Conservation (phyloP, 148 eudicot species). For the Pouteria glomerata region DNA sequence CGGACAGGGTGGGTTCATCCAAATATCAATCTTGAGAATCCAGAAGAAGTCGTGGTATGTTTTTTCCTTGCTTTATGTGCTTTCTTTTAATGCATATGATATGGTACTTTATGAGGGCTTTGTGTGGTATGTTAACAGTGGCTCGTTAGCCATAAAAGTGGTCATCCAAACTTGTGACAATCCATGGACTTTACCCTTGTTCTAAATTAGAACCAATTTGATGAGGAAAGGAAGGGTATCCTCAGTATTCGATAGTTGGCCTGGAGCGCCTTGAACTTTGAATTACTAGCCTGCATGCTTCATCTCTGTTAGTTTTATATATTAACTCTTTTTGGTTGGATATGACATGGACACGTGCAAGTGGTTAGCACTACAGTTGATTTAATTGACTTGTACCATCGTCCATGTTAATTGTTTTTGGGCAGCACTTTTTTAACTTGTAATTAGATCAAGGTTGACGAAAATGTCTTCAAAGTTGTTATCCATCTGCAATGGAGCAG, state of each 20-base stretch:
- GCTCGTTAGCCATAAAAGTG: neutral
- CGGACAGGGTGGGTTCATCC: slow-evolving; percentile 98
- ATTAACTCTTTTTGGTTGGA: neutral
- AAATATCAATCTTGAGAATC: slow-evolving; percentile 85
- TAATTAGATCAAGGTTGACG: neutral
- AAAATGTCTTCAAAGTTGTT: neutral
- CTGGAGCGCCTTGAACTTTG: neutral
- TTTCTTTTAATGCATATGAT: neutral
- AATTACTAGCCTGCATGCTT: neutral
- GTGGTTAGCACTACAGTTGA: neutral
- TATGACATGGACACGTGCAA: neutral
- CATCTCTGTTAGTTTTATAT: neutral
- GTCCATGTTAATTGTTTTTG: neutral
- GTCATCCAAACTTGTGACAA: neutral
- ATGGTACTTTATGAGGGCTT: slow-evolving; percentile 1
- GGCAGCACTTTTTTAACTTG: neutral
- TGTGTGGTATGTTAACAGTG: slow-evolving; percentile 3
- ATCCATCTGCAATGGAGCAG: neutral
- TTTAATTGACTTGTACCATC: neutral
- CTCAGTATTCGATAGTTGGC: neutral
- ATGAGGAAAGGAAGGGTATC: neutral
- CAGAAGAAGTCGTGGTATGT: slow-evolving; percentile 89
- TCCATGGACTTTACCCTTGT: neutral
- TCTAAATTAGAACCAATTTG: neutral
- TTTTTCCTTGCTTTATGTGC: slow-evolving; percentile 11